phyloP scores from a whole-genome alignment of 352 stramenopile species.

The Salisapilia sapeloensis region DNA sequence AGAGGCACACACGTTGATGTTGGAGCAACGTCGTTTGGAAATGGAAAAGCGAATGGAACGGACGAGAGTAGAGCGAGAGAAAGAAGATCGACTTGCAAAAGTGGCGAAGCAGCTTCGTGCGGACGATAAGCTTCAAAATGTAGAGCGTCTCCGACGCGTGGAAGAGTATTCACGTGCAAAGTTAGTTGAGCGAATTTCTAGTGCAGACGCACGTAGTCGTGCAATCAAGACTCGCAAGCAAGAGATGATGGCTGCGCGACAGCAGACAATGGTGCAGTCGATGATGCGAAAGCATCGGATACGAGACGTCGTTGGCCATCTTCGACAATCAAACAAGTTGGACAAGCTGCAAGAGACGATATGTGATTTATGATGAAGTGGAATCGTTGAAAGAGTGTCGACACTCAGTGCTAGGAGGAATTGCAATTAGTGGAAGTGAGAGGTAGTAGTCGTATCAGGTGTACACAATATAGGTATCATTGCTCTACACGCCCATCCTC shows the following conservation, averaged over 20 bases:
- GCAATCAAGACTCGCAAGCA: constrained; percentile 48
- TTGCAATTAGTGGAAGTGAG: too few relatives aligned
- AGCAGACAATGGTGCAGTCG: constrained; percentile 43
- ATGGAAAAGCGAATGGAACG: constrained; percentile 21
- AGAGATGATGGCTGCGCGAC: constrained; percentile 26
- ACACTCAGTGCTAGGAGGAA: too few relatives aligned
- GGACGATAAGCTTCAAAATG: constrained; percentile 47
- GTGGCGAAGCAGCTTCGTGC: constrained; percentile 33
- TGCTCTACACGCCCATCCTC: too few relatives aligned
- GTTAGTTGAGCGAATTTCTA: constrained; percentile 28
- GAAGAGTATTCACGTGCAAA: constrained; percentile 49
- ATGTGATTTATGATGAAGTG: constrained; percentile 7
- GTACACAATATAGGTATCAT: too few relatives aligned
- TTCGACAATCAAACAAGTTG: constrained; percentile 48
- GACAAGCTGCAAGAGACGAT: constrained; percentile 58
- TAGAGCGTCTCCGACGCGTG: constrained; percentile 55
- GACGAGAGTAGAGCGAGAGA: constrained; percentile 17
- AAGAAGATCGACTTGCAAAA: constrained; percentile 20
- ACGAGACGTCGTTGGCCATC: constrained; percentile 39
- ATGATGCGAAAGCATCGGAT: constrained; percentile 56
- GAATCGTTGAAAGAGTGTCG: background rate
- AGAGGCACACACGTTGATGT: constrained; percentile 13
- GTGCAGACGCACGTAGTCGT: constrained; percentile 35
- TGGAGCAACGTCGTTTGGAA: constrained; percentile 22
- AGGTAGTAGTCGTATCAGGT: too few relatives aligned